A percentile compares a stretch with the other conserved stretches of the same genome.
Evolutionary conservation across 139 green algal genomes (phyloP).

Genomic region (Asterochloris erici): DNA sequence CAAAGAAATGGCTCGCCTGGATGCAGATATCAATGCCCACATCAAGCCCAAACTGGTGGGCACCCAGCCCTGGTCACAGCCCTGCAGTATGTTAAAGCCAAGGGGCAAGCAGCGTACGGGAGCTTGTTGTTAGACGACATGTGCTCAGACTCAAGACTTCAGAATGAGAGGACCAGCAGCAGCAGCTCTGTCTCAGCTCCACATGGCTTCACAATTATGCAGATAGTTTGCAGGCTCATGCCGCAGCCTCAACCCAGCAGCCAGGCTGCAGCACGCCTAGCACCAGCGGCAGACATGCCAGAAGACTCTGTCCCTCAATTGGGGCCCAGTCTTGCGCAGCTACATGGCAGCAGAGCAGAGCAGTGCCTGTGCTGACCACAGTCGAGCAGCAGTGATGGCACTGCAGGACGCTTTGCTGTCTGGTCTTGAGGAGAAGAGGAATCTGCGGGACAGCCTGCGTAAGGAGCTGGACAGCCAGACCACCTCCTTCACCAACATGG

Average conservation of each 20-base stretch:
- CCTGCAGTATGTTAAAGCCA: too few relatives aligned
- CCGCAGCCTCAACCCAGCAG: background rate
- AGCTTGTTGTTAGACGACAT: background rate
- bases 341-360: background rate
- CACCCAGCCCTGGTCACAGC: too few relatives aligned
- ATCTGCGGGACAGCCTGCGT: background rate
- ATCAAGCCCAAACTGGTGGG: slow-evolving; percentile 12
- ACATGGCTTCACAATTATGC: background rate
- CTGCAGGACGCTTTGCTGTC: slow-evolving; percentile 2
- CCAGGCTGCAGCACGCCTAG: background rate
- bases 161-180: background rate
- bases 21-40: slow-evolving; percentile 1
- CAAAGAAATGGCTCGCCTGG: slow-evolving; percentile 2
- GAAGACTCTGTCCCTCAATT: background rate
- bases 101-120: too few relatives aligned
- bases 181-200: background rate
- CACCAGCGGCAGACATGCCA: background rate
- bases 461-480: slow-evolving; percentile 5
- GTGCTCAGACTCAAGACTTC: background rate
- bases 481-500: slow-evolving; percentile 11
- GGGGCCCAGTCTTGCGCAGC: background rate
- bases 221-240: background rate
- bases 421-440: background rate
- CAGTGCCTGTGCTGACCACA: background rate
- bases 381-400: background rate